These are phyloP conservation scores for Capronia epimyces DNA, from an alignment of 2,329 filamentous ascomycete species.

Conservation along the genomic window DNA sequence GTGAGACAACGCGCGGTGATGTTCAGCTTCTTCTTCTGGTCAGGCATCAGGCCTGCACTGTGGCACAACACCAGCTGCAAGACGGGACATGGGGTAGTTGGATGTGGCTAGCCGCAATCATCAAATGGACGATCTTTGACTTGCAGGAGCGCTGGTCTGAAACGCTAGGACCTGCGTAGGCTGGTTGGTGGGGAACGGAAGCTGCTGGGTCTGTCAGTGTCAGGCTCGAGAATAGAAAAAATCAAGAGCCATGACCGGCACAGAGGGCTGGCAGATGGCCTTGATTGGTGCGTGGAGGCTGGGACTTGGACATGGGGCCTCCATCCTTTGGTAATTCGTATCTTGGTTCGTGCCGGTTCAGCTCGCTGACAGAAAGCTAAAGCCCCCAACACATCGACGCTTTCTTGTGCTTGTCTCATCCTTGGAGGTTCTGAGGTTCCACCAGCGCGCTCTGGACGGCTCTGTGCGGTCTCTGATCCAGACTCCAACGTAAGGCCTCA, in stretches of 20 bases:
- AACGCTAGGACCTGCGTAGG: constrained; percentile 15
- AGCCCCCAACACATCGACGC: too few relatives aligned
- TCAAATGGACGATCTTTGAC: constrained; percentile 1
- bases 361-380: background rate
- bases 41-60: background rate
- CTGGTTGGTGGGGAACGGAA: constrained; percentile 16
- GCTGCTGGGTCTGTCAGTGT: constrained; percentile 5
- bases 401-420: too few relatives aligned
- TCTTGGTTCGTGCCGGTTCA: background rate
- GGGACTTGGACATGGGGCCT: too few relatives aligned
- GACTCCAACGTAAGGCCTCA: too few relatives aligned
- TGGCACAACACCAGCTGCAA: constrained; percentile 1
- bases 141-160: constrained; percentile 13
- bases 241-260: background rate
- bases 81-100: constrained; percentile 12
- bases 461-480: too few relatives aligned
- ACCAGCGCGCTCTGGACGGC: too few relatives aligned
- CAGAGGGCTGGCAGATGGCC: constrained; percentile 8
- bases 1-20: constrained; percentile 1
- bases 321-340: background rate
- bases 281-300: constrained; percentile 16
- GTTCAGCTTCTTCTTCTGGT: background rate
- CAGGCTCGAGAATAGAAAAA: constrained; percentile 23
- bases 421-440: too few relatives aligned
- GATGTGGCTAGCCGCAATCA: constrained; percentile 13